A percentile compares a stretch with the other conserved stretches of the same genome.
phyloP scores from a whole-genome alignment of 2,329 filamentous ascomycete genomes.

The Ceratocystis alfenasii region DNA sequence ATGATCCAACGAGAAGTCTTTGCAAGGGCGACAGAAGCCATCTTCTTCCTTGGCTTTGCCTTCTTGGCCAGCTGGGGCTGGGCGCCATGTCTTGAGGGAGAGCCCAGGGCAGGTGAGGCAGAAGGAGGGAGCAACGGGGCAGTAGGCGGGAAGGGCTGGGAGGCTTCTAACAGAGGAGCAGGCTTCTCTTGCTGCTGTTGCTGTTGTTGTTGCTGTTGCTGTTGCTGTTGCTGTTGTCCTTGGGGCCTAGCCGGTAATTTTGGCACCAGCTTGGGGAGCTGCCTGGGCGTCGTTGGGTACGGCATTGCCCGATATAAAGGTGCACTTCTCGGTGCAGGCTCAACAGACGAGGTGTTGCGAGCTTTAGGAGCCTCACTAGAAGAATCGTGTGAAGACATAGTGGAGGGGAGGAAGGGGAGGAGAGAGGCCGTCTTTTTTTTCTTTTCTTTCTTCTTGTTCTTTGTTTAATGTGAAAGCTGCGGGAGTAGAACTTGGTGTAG shows the following conservation, averaged over 20 bases:
- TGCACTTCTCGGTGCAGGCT: constrained; percentile 17
- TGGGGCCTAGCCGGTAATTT: not conserved
- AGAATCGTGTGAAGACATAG: constrained; percentile 8
- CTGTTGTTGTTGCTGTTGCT: not conserved
- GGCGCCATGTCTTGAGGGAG: not conserved
- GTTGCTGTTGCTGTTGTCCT: not conserved
- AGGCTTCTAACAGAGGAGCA: constrained; percentile 1
- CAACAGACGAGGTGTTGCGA: constrained; percentile 1
- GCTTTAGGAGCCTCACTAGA: constrained; percentile 10
- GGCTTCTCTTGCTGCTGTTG: constrained; percentile 1
- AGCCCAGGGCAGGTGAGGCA: not conserved
- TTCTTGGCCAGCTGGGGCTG: constrained; percentile 14
- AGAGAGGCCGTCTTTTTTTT: not conserved
- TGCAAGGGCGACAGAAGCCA: constrained; percentile 8
- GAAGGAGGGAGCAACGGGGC: constrained; percentile 8
- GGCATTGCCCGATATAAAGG: constrained; percentile 15
- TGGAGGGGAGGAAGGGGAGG: not conserved
- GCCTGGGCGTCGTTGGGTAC: not conserved
- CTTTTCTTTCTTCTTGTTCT: not conserved
- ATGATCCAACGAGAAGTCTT: constrained; percentile 39
- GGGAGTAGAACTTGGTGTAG: not conserved
- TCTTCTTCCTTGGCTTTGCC: constrained; percentile 16
- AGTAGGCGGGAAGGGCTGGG: constrained; percentile 12
- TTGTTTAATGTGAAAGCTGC: not conserved
- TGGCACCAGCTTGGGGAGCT: not conserved